Evolutionary conservation across 176 grass and related monocot species (phyloP).

Genomic region (Oryza australiensis): DNA sequence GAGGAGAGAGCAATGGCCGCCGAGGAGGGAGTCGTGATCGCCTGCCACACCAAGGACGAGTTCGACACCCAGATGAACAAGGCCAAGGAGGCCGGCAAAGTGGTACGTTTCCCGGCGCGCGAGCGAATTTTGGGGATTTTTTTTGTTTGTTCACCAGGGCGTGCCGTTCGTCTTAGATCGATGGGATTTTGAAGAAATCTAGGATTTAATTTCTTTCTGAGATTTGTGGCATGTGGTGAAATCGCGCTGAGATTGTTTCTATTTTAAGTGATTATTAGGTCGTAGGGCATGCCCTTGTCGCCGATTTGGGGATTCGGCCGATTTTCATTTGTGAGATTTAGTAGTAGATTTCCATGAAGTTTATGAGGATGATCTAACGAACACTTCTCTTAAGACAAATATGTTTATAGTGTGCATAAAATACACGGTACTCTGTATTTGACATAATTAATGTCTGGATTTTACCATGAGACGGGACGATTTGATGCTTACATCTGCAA

Average conservation of each 20-base stretch:
- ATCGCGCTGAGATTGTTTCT: neutral
- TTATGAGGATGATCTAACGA: neutral
- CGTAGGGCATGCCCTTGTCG: neutral
- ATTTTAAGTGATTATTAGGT: neutral
- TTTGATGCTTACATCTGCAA: neutral
- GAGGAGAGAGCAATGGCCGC: conserved; percentile 49
- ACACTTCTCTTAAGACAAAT: neutral
- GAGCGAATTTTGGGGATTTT: neutral
- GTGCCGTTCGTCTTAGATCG: neutral
- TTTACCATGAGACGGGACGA: too few species aligned
- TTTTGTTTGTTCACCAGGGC: neutral
- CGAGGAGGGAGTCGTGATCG: conserved; percentile 62
- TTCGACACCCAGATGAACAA: conserved; percentile 46
- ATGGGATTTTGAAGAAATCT: neutral
- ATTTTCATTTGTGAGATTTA: neutral
- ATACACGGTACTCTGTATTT: too few species aligned
- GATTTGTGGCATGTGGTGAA: neutral
- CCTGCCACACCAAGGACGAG: conserved; percentile 56
- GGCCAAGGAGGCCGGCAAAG: conserved; percentile 49
- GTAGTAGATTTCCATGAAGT: neutral
- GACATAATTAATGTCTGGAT: too few species aligned
- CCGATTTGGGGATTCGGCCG: neutral
- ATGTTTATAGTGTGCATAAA: neutral
- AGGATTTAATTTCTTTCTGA: neutral
- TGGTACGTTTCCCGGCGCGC: conserved; percentile 32